phyloP scores from a whole-genome alignment of 2,329 filamentous ascomycete species.

The Teratosphaeria epicoccoides region DNA sequence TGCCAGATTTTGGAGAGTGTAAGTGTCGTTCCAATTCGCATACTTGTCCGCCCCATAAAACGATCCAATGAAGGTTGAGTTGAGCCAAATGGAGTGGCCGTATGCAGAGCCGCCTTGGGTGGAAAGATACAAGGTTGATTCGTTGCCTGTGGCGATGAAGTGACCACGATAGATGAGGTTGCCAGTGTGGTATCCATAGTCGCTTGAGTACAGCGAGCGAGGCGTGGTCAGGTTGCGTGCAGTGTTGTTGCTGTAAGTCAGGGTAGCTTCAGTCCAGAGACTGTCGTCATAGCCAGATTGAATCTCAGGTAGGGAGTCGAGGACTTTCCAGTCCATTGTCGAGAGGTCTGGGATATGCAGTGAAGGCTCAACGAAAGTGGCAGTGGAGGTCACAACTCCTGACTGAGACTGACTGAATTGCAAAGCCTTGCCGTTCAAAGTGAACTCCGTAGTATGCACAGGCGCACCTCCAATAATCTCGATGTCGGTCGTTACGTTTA shows the following conservation, averaged over 20 bases:
- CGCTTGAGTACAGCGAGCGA: constrained; percentile 52
- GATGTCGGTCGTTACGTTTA: constrained; percentile 57
- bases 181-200: constrained; percentile 65
- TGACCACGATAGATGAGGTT: constrained; percentile 59
- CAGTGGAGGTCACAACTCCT: constrained; percentile 39
- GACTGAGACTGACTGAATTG: constrained; percentile 21
- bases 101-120: constrained; percentile 60
- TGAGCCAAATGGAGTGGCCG: constrained; percentile 57
- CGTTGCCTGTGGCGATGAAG: constrained; percentile 54
- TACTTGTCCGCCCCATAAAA: constrained; percentile 47
- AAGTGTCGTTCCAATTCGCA: constrained; percentile 44
- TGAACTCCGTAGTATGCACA: constrained; percentile 41
- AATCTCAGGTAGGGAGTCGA: constrained; percentile 64
- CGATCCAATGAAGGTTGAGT: constrained; percentile 52
- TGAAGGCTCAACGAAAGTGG: constrained; percentile 41
- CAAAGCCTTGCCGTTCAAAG: constrained; percentile 47
- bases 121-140: constrained; percentile 42
- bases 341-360: constrained; percentile 49
- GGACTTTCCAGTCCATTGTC: constrained; percentile 53
- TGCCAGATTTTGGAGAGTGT: constrained; percentile 41
- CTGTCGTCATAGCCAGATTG: constrained; percentile 55
- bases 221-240: constrained; percentile 48
- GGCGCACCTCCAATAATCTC: constrained; percentile 57
- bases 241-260: constrained; percentile 51
- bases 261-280: constrained; percentile 51